Evolutionary conservation across 352 stramenopile genomes (phyloP).

Genomic region (Phytophthora fragariaefolia): DNA sequence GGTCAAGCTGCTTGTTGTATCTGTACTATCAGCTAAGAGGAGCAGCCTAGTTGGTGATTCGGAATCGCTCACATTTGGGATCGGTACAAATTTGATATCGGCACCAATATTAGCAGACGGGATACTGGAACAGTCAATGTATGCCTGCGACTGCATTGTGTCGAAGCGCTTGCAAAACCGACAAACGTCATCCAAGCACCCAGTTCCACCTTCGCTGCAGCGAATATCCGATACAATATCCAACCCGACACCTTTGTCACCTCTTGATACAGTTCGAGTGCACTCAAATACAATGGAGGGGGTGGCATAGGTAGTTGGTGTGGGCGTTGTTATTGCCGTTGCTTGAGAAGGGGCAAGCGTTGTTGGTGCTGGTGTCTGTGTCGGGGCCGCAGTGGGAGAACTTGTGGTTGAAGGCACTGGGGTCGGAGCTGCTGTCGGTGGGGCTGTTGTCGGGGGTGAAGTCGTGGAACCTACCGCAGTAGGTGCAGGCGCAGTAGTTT

Average conservation of each 20-base stretch:
- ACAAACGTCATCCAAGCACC: constrained; percentile 41
- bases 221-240: constrained; percentile 46
- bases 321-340: neutral
- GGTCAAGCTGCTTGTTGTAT: neutral
- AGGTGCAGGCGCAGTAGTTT: neutral
- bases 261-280: constrained; percentile 30
- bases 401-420: neutral
- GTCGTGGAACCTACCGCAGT: constrained; percentile 4
- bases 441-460: neutral
- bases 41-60: constrained; percentile 11
- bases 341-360: neutral
- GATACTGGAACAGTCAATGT: constrained; percentile 32
- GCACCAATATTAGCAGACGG: constrained; percentile 20
- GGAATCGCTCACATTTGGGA: constrained; percentile 29
- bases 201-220: constrained; percentile 43
- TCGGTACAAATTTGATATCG: constrained; percentile 40
- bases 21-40: neutral
- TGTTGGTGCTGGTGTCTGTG: neutral
- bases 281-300: constrained; percentile 28
- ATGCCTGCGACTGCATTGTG: constrained; percentile 44
- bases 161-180: constrained; percentile 44
- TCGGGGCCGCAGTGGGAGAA: neutral
- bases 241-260: constrained; percentile 44
- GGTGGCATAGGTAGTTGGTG: constrained; percentile 14
- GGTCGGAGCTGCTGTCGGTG: neutral